These are phyloP conservation scores for Clohesyomyces aquaticus DNA, from an alignment of 495 filamentous ascomycete genomes.

Conservation along the genomic window DNA sequence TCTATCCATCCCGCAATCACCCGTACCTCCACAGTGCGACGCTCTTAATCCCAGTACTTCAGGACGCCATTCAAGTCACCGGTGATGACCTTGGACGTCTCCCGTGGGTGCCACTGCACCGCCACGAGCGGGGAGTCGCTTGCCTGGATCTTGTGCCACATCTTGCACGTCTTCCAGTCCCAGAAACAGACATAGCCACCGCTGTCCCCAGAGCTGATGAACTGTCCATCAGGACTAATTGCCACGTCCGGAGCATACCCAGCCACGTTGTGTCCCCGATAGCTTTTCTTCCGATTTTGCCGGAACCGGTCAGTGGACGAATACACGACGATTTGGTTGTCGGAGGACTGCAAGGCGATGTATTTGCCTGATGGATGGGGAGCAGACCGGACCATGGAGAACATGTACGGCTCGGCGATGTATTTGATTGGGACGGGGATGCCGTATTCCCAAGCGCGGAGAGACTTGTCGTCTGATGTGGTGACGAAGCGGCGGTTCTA, in stretches of 20 bases:
- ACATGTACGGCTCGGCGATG: slow-evolving; percentile 97
- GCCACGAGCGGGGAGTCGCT: slow-evolving; percentile 77
- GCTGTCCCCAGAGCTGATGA: slow-evolving; percentile 80
- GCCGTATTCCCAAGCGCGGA: slow-evolving; percentile 96
- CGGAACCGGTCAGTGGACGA: slow-evolving; percentile 91
- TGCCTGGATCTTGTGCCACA: slow-evolving; percentile 93
- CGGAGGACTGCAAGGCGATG: slow-evolving; percentile 86
- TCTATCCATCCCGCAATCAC: too few species aligned
- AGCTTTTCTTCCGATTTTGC: slow-evolving; percentile 95
- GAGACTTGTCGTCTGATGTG: slow-evolving; percentile 92
- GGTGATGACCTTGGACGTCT: slow-evolving; percentile 90
- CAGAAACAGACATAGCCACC: slow-evolving; percentile 92
- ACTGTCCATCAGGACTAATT: slow-evolving; percentile 87
- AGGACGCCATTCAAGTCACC: slow-evolving; percentile 87
- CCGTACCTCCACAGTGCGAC: too few species aligned
- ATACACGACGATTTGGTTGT: slow-evolving; percentile 97
- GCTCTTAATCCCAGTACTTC: slow-evolving; percentile 96
- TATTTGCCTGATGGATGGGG: slow-evolving; percentile 88
- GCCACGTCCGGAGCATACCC: slow-evolving; percentile 90
- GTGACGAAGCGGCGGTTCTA: slow-evolving; percentile 95
- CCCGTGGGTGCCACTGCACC: slow-evolving; percentile 91
- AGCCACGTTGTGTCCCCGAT: slow-evolving; percentile 92
- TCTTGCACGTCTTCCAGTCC: slow-evolving; percentile 99
- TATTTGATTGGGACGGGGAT: slow-evolving; percentile 91
- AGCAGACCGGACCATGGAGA: slow-evolving; percentile 78